Percentiles rank a stretch among this genome's conserved stretches.
phyloP scores from a whole-genome alignment of 345 rosid species.

The Garcia nutans region DNA sequence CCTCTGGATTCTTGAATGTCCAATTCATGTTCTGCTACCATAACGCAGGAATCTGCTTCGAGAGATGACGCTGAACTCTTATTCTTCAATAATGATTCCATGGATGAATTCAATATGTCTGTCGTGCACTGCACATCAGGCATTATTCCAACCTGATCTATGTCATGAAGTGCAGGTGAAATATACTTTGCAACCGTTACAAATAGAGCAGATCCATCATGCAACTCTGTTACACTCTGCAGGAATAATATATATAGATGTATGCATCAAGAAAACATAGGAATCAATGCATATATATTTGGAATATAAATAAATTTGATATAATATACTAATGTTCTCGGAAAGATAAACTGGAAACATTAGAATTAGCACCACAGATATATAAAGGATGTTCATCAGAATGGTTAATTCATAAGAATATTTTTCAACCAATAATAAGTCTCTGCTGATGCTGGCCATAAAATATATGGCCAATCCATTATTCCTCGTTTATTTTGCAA shows the following conservation, averaged over 20 bases:
- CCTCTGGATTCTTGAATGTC: slow-evolving; percentile 59
- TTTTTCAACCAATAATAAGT: not conserved
- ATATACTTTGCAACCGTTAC: slow-evolving; percentile 88
- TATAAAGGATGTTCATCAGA: not conserved
- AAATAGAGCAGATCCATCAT: slow-evolving; percentile 89
- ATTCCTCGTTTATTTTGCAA: not conserved
- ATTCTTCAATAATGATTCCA: slow-evolving; percentile 39
- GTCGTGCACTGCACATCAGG: slow-evolving; percentile 90
- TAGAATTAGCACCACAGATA: not conserved
- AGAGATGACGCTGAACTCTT: slow-evolving; percentile 54
- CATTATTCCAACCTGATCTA: slow-evolving; percentile 75
- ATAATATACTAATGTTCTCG: not conserved
- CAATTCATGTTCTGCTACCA: slow-evolving; percentile 89
- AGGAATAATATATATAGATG: not conserved
- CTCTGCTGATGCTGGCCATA: too few species aligned
- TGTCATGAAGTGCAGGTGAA: slow-evolving; percentile 83
- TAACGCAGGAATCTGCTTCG: slow-evolving; percentile 80
- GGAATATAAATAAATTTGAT: slow-evolving; percentile 11
- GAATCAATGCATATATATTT: not conserved
- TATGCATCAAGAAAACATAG: too few species aligned
- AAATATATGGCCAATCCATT: too few species aligned
- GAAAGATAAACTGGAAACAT: not conserved
- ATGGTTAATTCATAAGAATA: not conserved
- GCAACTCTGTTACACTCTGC: slow-evolving; percentile 81
- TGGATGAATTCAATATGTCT: slow-evolving; percentile 56